Evolutionary conservation across 306 rosid genomes (phyloP).

Genomic region (Amphicarpaea edgeworthii): DNA sequence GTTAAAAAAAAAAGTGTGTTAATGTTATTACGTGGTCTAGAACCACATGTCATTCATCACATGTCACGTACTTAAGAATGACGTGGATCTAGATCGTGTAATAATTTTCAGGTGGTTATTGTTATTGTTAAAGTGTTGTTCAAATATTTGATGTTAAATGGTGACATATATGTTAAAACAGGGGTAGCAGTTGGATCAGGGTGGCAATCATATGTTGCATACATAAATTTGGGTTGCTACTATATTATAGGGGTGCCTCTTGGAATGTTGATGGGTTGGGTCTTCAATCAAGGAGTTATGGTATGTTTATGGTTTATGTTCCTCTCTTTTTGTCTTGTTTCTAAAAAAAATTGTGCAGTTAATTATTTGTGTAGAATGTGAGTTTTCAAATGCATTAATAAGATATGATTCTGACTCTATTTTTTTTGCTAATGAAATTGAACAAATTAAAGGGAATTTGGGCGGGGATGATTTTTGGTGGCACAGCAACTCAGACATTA

Average conservation of each 20-base stretch:
- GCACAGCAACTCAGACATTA: conserved; percentile 79
- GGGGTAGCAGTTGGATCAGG: conserved; percentile 97
- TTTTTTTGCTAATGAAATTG: conserved; percentile 19
- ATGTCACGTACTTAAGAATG: too few relatives aligned
- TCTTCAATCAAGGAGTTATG: conserved; percentile 73
- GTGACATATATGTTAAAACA: conserved; percentile 13
- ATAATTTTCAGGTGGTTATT: too few relatives aligned
- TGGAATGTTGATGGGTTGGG: conserved; percentile 77
- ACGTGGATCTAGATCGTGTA: too few relatives aligned
- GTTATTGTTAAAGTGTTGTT: too few relatives aligned
- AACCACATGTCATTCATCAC: too few relatives aligned
- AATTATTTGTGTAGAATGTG: neutral
- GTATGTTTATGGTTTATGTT: conserved; percentile 57
- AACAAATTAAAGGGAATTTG: conserved; percentile 77
- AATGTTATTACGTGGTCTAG: too few relatives aligned
- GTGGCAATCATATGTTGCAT: conserved; percentile 90
- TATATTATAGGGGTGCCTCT: conserved; percentile 79
- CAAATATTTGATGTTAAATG: too few relatives aligned
- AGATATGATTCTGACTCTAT: neutral
- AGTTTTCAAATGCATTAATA: neutral
- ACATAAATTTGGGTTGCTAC: conserved; percentile 85
- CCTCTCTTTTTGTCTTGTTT: neutral
- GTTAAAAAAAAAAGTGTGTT: too few relatives aligned
- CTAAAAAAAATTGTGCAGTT: neutral
- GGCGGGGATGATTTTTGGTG: conserved; percentile 93